These are phyloP conservation scores for Ogataea haglerorum DNA, from an alignment of 805 yeast species.

Conservation along the genomic window DNA sequence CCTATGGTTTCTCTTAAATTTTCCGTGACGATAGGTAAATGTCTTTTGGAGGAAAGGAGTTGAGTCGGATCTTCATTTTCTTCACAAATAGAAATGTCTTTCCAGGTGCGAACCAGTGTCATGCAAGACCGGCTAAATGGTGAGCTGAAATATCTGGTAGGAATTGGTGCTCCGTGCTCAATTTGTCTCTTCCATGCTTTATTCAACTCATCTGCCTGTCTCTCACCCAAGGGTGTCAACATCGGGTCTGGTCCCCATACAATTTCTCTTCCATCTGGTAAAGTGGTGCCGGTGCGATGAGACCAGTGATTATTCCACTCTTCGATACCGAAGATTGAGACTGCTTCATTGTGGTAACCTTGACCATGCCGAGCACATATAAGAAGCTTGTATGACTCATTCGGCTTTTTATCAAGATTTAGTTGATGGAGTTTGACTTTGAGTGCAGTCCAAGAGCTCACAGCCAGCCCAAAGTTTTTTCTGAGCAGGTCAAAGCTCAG, in stretches of 20 bases:
- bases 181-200: slow-evolving; percentile 43
- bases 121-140: slow-evolving; percentile 64
- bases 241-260: slow-evolving; percentile 60
- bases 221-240: slow-evolving; percentile 51
- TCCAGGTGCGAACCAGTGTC: slow-evolving; percentile 53
- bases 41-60: slow-evolving; percentile 14
- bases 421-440: slow-evolving; percentile 32
- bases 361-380: slow-evolving; percentile 68
- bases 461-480: slow-evolving; percentile 43
- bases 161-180: slow-evolving; percentile 50
- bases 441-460: slow-evolving; percentile 40
- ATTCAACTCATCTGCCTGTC: slow-evolving; percentile 52
- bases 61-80: slow-evolving; percentile 23
- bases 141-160: slow-evolving; percentile 52
- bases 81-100: slow-evolving; percentile 33
- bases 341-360: slow-evolving; percentile 60
- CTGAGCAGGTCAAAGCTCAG: slow-evolving; percentile 40
- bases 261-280: slow-evolving; percentile 44
- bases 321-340: slow-evolving; percentile 50
- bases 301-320: slow-evolving; percentile 61
- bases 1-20: slow-evolving; percentile 61
- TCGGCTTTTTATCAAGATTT: slow-evolving; percentile 28
- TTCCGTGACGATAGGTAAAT: slow-evolving; percentile 38
- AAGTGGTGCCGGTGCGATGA: slow-evolving; percentile 36
- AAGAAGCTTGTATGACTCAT: slow-evolving; percentile 46